Conservation (phyloP, 2,329 filamentous ascomycete genomes). For the Corynespora cassiicola region DNA sequence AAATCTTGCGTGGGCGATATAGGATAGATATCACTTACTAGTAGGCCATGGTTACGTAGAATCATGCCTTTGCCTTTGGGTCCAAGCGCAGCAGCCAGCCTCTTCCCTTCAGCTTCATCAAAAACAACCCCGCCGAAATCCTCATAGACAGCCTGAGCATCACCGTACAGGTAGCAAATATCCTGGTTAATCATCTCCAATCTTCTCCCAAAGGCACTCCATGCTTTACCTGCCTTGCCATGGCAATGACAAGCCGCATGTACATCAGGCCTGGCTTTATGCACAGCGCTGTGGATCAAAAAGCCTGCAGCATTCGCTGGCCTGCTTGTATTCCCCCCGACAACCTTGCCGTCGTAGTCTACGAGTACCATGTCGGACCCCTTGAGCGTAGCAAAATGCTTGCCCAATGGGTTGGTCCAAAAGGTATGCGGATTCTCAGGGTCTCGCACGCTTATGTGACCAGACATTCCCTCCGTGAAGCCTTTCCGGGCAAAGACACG, state of each 20-base stretch:
- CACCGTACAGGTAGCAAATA: constrained; percentile 67
- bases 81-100: constrained; percentile 69
- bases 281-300: constrained; percentile 72
- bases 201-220: constrained; percentile 68
- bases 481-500: constrained; percentile 70
- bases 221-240: constrained; percentile 70
- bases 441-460: constrained; percentile 72
- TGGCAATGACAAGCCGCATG: constrained; percentile 74
- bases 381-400: constrained; percentile 70
- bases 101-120: constrained; percentile 67
- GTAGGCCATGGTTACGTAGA: constrained; percentile 73
- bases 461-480: constrained; percentile 72
- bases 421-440: constrained; percentile 67
- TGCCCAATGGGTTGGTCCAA: constrained; percentile 73
- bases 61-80: constrained; percentile 68
- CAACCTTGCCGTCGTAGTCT: constrained; percentile 66
- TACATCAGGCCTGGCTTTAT: constrained; percentile 70
- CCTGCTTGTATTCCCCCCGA: constrained; percentile 66
- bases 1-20: no score
- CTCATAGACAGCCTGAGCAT: constrained; percentile 69
- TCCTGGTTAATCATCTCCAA: constrained; percentile 77
- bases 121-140: constrained; percentile 71
- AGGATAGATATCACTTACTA: constrained; percentile 53
- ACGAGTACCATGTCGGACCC: constrained; percentile 73
- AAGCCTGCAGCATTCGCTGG: constrained; percentile 73